Base-by-base conservation (phyloP, 2,329 filamentous ascomycete genomes). In the Aspergillus arachidicola region DNA sequence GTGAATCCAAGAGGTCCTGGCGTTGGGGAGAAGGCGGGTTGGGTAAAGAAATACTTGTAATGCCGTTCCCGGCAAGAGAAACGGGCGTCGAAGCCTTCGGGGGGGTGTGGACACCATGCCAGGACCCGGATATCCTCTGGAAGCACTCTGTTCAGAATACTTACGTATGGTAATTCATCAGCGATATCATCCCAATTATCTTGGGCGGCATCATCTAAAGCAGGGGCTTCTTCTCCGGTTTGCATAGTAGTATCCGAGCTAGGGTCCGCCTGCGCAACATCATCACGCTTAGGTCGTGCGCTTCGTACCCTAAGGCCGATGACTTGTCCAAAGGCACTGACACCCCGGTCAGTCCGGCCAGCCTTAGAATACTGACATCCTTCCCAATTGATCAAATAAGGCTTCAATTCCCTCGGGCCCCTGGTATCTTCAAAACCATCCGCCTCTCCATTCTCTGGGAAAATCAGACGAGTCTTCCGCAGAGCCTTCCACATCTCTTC, bases 31-130 rank as follows among this genome's bases (percentile, higher is more conserved):
- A 93, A 97, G 1, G 91, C 92, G 0, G 95, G 95, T 75, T 97
- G 93, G 0, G 95, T 98, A 82, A 99, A 99, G 83, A 97, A 98
- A 80, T 99, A 99, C 62, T 92, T 89, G 81, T 99, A 99, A 68
- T 91, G 90, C 26, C 95, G 86, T 79, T 97, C 93, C 65, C 90
- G 88, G 79, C 95, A 99, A 59, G 91, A 93, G 84, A 97, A 97
- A 46, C 95, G 89, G 5, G 95, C 95, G 38, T 92, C 93, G 78
- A 99, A 99, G 65, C 87, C 86, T 10, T 85, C 79, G 0, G 94
- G 92, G 19, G 91, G 92, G 34, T 87, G 83, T 0, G 94, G 93
- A 75, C 94, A 97, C 95, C 95, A 99, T 3, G 95, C 95, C 41
- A 98, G 85, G 63, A 97, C 84, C 64, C 93, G 88, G 72, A 99